Conservation (phyloP, 306 rosid genomes). For the Cyamopsis tetragonoloba region DNA sequence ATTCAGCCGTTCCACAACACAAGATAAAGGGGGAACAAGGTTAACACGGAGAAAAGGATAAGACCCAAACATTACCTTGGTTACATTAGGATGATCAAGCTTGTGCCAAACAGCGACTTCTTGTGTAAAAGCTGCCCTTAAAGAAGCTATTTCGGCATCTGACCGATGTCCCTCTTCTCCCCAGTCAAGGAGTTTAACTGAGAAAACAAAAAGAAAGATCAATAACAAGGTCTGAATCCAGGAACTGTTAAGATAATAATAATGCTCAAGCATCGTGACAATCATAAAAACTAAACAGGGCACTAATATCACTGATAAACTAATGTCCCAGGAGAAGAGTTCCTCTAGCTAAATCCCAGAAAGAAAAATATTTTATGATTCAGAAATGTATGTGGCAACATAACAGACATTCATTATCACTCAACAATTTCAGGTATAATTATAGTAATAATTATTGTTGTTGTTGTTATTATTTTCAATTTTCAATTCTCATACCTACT, state of each 20-base stretch:
- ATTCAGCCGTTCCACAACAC: not conserved
- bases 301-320: constrained; percentile 7
- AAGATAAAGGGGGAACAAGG: not conserved
- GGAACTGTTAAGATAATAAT: constrained; percentile 10
- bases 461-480: constrained; percentile 7
- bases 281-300: not conserved
- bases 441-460: no score
- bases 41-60: not conserved
- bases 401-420: constrained; percentile 19
- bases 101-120: constrained; percentile 99
- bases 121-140: constrained; percentile 94
- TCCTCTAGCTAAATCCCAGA: constrained; percentile 16
- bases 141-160: constrained; percentile 92
- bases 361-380: not conserved
- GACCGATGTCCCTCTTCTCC: constrained; percentile 98
- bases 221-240: not conserved
- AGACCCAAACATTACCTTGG: constrained; percentile 58
- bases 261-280: not conserved
- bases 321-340: constrained; percentile 2
- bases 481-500: constrained; percentile 23
- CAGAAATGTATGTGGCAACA: constrained; percentile 32
- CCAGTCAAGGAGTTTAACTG: constrained; percentile 98
- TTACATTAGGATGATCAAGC: constrained; percentile 98
- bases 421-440: constrained; percentile 3
- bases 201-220: constrained; percentile 29